Evolutionary conservation across 2,329 filamentous ascomycete genomes (phyloP), one percentile per base, ranked within the genome.

Genomic region (Sporothrix protearum): DNA sequence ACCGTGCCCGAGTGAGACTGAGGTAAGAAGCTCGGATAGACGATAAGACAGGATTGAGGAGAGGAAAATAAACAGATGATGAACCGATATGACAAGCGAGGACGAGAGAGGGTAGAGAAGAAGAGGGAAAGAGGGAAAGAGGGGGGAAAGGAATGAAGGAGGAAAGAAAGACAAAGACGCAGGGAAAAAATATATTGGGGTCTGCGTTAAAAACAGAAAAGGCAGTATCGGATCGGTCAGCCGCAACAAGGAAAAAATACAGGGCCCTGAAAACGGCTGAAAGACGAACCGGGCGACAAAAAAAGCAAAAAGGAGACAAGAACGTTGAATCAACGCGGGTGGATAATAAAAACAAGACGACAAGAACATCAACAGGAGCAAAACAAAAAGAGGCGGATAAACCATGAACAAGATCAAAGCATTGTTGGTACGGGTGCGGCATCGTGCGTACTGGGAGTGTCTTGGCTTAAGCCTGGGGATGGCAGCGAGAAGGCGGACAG

Each of bases 371-470:
- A 28, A 39, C 28, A 51, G 25, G 22, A 25, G 36, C 30, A 30
- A 30, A 70, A 39, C 36, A 67, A 47, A 33, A 39, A 10, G n/a
- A 28, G 64, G 30, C 68, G 36, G 36, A 45, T 8, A 28, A 19
- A 45, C 1, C 33, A 19, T 14, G 30, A 22, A 64, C n/a, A 70
- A 53, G 67, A 42, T 47, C 19, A 28, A 45, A 42, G 36, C 49
- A 68, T 42, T 42, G 30, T 49, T 68, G 47, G 33, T 28, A 49
- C 19, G 64, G 49, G 42, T 68, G 49, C n/a, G 45, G 28, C 39
- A 14, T 68, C 47, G 49, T 68, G 69, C 74, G 49, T 75, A 75
- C 74, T 72, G 63, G 72, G 72, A 69, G 70, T 73, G 64, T 73
- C 73, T 36, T 73, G 74, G 68, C 63, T 42, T 3, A 71, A 39